Evolutionary conservation across 345 rosid species (phyloP).

Genomic region (Erodium maritimum): DNA sequence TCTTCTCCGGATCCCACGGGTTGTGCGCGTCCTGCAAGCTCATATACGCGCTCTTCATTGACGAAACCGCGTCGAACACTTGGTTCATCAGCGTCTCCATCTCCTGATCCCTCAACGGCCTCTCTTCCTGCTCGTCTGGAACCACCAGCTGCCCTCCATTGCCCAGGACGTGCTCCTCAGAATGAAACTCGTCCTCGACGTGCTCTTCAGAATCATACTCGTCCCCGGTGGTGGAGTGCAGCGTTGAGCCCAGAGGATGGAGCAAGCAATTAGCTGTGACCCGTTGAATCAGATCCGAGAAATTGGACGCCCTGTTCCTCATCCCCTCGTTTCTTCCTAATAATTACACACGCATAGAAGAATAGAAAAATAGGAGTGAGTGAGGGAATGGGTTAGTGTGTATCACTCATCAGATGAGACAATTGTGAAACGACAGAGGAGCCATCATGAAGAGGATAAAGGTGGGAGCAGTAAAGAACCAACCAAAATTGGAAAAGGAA

Average conservation of each 20-base stretch:
- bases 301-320: conserved; percentile 54
- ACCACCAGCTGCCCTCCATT: background rate
- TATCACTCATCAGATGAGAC: too few relatives aligned
- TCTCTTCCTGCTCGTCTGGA: conserved; percentile 12
- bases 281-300: conserved; percentile 80
- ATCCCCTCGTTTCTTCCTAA: conserved; percentile 17
- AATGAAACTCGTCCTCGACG: conserved; percentile 1
- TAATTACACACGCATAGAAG: background rate
- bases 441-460: too few relatives aligned
- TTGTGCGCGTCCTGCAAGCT: conserved; percentile 78
- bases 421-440: too few relatives aligned
- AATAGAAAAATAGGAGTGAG: too few relatives aligned
- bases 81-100: conserved; percentile 55
- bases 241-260: conserved; percentile 62
- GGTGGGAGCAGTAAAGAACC: too few relatives aligned
- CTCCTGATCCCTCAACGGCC: background rate
- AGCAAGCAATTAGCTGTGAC: conserved; percentile 79
- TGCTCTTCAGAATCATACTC: conserved; percentile 11
- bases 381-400: too few relatives aligned
- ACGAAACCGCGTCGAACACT: conserved; percentile 59
- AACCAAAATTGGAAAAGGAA: too few relatives aligned
- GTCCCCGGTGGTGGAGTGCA: conserved; percentile 16
- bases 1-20: conserved; percentile 93
- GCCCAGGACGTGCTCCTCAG: too few relatives aligned
- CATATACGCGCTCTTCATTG: conserved; percentile 64